Percentiles rank a stretch among this genome's conserved stretches.
Evolutionary conservation across 345 rosid species (phyloP).

Genomic region (Salix exigua): DNA sequence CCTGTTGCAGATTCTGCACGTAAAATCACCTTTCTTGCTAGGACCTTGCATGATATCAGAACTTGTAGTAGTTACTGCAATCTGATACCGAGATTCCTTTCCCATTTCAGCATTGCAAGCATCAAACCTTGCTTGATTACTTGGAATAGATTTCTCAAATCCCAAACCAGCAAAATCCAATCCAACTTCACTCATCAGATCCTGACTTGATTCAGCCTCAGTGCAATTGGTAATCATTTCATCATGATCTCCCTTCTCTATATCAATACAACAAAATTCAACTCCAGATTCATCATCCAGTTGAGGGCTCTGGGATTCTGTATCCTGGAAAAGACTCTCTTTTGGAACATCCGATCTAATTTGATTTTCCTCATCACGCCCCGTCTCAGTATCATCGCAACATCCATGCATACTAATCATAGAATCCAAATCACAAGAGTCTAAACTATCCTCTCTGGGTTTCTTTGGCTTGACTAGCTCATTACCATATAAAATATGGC

Average conservation of each 20-base stretch:
- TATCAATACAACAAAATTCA: constrained; percentile 9
- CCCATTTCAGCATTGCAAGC: constrained; percentile 16
- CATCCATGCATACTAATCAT: constrained; percentile 8
- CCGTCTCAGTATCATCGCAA: constrained; percentile 15
- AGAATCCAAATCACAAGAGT: constrained; percentile 21
- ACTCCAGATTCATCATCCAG: constrained; percentile 15
- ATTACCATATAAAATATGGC: constrained; percentile 7
- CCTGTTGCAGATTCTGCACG: constrained; percentile 52
- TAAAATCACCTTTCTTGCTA: constrained; percentile 18
- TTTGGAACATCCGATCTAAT: constrained; percentile 11
- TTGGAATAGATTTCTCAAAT: constrained; percentile 12
- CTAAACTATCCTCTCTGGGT: constrained; percentile 12
- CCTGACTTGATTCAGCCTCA: constrained; percentile 19
- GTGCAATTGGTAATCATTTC: not conserved
- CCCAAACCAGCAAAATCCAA: constrained; percentile 16
- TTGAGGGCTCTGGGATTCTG: constrained; percentile 15
- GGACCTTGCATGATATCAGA: constrained; percentile 9
- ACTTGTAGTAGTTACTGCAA: not conserved
- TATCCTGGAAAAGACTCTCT: not conserved
- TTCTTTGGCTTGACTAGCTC: constrained; percentile 21
- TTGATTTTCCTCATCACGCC: constrained; percentile 11
- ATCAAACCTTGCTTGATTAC: constrained; percentile 13
- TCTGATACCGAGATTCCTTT: constrained; percentile 9
- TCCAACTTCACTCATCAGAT: constrained; percentile 16
- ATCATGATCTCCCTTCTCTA: constrained; percentile 1